Evolutionary conservation across 2,329 filamentous ascomycete genomes (phyloP).

Genomic region (Colletotrichum cuscutae): DNA sequence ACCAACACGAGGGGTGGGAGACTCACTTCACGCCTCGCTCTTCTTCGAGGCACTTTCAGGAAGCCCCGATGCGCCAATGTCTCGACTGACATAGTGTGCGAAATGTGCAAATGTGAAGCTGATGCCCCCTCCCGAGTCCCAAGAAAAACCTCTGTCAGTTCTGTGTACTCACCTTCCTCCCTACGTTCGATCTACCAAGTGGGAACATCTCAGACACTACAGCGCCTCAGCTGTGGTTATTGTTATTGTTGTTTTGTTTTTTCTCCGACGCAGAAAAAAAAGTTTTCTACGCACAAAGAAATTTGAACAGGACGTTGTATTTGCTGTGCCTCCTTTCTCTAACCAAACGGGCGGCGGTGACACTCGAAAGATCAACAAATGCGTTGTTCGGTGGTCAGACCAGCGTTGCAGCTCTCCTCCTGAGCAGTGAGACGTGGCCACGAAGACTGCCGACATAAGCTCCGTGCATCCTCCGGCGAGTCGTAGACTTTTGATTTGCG

Average conservation of each 20-base stretch:
- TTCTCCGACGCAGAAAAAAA: neutral
- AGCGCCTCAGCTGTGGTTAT: constrained; percentile 7
- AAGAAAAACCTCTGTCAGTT: neutral
- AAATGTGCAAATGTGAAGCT: neutral
- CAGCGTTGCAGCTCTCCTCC: neutral
- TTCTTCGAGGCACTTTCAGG: constrained; percentile 5
- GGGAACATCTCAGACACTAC: constrained; percentile 24
- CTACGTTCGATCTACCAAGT: constrained; percentile 32
- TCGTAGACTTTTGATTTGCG: neutral
- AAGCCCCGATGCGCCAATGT: constrained; percentile 23
- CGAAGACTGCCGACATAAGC: neutral
- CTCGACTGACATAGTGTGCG: constrained; percentile 3
- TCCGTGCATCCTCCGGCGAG: neutral
- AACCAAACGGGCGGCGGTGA: neutral
- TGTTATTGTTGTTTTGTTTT: constrained; percentile 17
- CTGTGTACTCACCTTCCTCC: constrained; percentile 24
- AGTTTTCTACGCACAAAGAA: constrained; percentile 1
- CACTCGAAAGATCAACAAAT: neutral
- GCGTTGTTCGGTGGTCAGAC: neutral
- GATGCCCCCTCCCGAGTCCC: constrained; percentile 1
- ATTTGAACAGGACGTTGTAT: neutral
- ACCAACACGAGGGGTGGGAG: constrained; percentile 24
- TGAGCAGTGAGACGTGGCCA: neutral
- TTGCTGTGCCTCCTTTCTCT: neutral
- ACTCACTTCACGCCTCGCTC: neutral